Base-by-base conservation (phyloP, 495 filamentous ascomycete genomes). In the Podospora conica region DNA sequence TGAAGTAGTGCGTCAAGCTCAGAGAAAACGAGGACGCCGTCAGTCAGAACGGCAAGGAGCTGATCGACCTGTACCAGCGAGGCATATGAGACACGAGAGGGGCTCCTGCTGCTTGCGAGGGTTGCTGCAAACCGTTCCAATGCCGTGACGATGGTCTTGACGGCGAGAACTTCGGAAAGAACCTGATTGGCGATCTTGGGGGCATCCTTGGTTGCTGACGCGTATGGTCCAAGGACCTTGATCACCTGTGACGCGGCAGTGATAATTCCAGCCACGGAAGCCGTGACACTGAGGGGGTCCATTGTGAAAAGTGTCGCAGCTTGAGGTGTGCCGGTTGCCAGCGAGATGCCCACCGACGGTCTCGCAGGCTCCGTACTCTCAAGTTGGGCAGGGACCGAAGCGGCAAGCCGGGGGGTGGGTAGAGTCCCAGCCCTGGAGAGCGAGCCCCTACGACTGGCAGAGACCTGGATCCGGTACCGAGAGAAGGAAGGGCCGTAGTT, bases 241-340 rank as follows among this genome's bases (percentile, higher is more conserved):
- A 28, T 53, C n/a, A 60, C 65, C 61, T 67, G 28, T 1, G 63
- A 60, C 15, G 68, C 68, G 6, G 68, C 68, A 1, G 58, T 64
- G 27, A 70, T 60, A 61, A 70, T 62, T 66, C 65, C 68, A 7
- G 48, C 65, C 18, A 70, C 65, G 15, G 67, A 61, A 7, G 67
- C 67, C 9, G 48, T 66, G n/a, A 61, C 67, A 55, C 67, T 66
- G 22, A 69, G 65, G 56, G 66, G 66, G 20, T 66, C 66, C 66
- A 68, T 68, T 60, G 24, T 8, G 15, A 9, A 18, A 2, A 18
- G 15, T 15, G 29, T n/a, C 9, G 40, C n/a, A n/a, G 3, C 40
- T 31, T 48, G 40, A 48, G n/a, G 33, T 6, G 33, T 18, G 15
- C n/a, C 33, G 33, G 33, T 48, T 8, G 33, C 6, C 25, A 27